Base-by-base conservation (phyloP, 1,284 basidiomycete species). In the Pascua guehoae region DNA sequence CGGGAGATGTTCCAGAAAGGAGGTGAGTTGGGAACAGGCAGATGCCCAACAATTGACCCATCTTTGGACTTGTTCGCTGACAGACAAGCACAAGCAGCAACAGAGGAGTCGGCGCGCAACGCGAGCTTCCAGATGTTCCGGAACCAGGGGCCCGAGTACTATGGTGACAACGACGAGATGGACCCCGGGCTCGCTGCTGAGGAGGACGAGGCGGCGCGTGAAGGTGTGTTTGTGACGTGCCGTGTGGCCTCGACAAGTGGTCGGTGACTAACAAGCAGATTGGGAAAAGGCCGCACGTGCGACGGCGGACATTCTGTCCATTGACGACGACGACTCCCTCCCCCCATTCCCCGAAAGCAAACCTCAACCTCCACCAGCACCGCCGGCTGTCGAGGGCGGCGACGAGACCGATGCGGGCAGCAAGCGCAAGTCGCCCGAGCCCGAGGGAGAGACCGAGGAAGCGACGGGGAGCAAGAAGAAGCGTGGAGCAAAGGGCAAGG, bases 1-100 rank as follows among this genome's bases (percentile, higher is more conserved):
- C 88, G 88, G 61, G 95, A 98, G 78, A 82, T 98, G 39, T 96
- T 98, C 72, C 82, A 87, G 68, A 86, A 87, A 70, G 85, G 86
- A 47, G 88, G 91, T 78, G 83, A 85, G 36, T 37, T 11, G 24
- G 41, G 10, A 16, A 8, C 5, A 17, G 24, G 24, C 24, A 32
- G 24, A 32, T 32, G 24, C 24, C 4, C 24, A 32, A 32, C 24
- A 32, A 32, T 3, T 32, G 24, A 32, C 7, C 24, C 4, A n/a
- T 8, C 12, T 12, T 18, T 40, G 9, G 4, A 9, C 0, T 3
- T 4, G n/a, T 0, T 16, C 46, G 51, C 53, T 58, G 40, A 60
- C 51, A 18, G 32, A 45, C 61, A 64, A 77, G 76, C 17, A 85
- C 24, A 91, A 51, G 88, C 91, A 63, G 88, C 89, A 43, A 88